A percentile compares a stretch with the other conserved stretches of the same genome.
Evolutionary conservation across 805 yeast genomes (phyloP).

Genomic region (Barnettozyma sp.): DNA sequence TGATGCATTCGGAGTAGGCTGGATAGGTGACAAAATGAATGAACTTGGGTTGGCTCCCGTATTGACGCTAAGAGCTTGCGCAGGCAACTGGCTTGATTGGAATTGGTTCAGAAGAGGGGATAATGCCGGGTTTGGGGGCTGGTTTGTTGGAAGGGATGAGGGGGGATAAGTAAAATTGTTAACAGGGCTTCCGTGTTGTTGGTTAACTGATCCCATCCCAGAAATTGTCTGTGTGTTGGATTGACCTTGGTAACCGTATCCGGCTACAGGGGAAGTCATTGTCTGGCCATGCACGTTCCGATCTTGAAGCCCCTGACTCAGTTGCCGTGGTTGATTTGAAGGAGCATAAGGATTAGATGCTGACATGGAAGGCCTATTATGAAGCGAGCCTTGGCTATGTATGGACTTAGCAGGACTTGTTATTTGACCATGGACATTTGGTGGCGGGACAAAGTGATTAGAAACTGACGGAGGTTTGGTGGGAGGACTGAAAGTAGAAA

Average conservation of each 20-base stretch:
- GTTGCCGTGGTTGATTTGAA: background rate
- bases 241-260: background rate
- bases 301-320: background rate
- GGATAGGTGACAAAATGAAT: slow-evolving; percentile 14
- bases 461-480: too few species aligned
- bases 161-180: background rate
- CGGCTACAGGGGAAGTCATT: background rate
- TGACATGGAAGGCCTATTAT: background rate
- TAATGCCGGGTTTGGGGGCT: slow-evolving; percentile 8
- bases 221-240: background rate
- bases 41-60: background rate
- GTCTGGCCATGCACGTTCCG: background rate
- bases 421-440: background rate
- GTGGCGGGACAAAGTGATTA: too few species aligned
- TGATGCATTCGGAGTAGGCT: slow-evolving; percentile 22
- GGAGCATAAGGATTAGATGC: background rate
- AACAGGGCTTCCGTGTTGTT: background rate
- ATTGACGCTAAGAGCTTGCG: background rate
- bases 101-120: slow-evolving; percentile 10
- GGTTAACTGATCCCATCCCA: background rate
- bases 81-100: slow-evolving; percentile 1
- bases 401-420: too few species aligned
- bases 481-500: too few species aligned
- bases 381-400: background rate
- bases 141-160: slow-evolving; percentile 1